Conservation (phyloP, 1,284 basidiomycete genomes). For the Microbotryum violaceum region DNA sequence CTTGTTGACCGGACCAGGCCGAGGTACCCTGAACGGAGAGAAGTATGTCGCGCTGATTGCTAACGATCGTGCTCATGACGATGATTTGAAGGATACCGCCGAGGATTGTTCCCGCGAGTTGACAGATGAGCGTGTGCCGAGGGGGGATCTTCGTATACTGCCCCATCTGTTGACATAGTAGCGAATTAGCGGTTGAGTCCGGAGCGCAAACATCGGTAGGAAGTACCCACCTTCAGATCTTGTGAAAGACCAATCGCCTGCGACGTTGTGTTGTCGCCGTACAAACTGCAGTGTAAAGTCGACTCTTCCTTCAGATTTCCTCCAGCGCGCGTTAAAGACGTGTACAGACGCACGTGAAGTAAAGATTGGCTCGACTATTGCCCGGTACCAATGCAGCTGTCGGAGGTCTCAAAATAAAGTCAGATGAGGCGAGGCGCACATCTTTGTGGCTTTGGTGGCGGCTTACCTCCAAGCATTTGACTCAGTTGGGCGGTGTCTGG, state of each 20-base stretch:
- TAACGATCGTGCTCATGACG: constrained; percentile 52
- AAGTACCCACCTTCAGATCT: constrained; percentile 50
- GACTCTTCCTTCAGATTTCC: too few relatives aligned
- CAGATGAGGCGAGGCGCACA: too few relatives aligned
- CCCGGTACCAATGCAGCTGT: constrained; percentile 54
- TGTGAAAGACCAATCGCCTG: constrained; percentile 49
- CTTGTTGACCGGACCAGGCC: constrained; percentile 49
- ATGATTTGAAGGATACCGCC: constrained; percentile 45
- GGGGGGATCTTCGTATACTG: constrained; percentile 73
- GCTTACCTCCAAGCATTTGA: constrained; percentile 53
- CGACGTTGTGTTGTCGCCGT: constrained; percentile 41
- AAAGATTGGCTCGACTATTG: constrained; percentile 56
- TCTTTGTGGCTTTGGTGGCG: too few relatives aligned
- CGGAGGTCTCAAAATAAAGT: too few relatives aligned
- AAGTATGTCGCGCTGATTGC: constrained; percentile 48
- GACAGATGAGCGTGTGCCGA: constrained; percentile 58
- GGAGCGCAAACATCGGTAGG: too few relatives aligned
- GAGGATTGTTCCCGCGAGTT: constrained; percentile 58
- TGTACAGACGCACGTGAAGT: constrained; percentile 7
- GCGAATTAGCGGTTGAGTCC: too few relatives aligned
- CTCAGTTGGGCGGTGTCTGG: constrained; percentile 44
- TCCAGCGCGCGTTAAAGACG: too few relatives aligned
- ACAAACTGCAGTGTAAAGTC: constrained; percentile 7
- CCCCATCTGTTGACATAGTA: constrained; percentile 44
- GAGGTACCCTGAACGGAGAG: constrained; percentile 47